Conservation (phyloP, 1,139 yeast species). For the Blastobotrys ciferrii region DNA sequence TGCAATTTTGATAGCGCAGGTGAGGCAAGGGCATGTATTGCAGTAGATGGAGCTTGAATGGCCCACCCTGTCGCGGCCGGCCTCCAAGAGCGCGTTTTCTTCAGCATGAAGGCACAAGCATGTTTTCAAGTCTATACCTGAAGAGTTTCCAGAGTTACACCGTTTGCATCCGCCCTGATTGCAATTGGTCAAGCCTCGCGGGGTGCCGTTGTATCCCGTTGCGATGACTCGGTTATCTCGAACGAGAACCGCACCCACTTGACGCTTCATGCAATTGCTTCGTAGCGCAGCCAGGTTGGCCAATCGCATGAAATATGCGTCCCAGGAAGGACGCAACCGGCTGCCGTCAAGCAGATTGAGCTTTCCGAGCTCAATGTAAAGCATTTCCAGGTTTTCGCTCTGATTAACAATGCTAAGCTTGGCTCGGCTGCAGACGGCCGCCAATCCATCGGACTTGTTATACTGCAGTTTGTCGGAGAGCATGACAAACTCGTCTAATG, state of each 20-base stretch:
- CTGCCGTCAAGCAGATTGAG: constrained; percentile 55
- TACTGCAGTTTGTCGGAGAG: constrained; percentile 48
- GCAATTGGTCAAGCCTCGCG: constrained; percentile 81
- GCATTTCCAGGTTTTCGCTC: constrained; percentile 45
- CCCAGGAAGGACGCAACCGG: constrained; percentile 92
- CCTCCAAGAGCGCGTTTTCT: constrained; percentile 90
- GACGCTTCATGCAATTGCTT: constrained; percentile 93
- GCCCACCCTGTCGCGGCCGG: constrained; percentile 88
- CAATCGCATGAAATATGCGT: constrained; percentile 85
- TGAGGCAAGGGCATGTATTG: constrained; percentile 95
- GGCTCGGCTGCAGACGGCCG: constrained; percentile 56
- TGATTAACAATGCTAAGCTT: constrained; percentile 63
- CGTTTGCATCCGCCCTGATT: constrained; percentile 93
- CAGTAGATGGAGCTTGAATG: constrained; percentile 66
- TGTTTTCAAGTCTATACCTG: constrained; percentile 72
- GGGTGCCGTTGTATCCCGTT: constrained; percentile 97
- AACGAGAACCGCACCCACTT: constrained; percentile 94
- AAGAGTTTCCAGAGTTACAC: constrained; percentile 57
- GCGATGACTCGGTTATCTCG: constrained; percentile 84
- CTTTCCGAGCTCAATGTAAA: constrained; percentile 52
- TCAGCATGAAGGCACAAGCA: constrained; percentile 96
- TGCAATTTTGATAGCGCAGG: constrained; percentile 91
- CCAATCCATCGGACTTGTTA: constrained; percentile 40
- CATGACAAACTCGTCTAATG: constrained; percentile 42
- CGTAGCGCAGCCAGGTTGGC: constrained; percentile 92